Percentiles rank a stretch among this genome's conserved stretches.
Conservation (phyloP, 129 eudicot genomes). For the Ambrosia artemisiifolia region DNA sequence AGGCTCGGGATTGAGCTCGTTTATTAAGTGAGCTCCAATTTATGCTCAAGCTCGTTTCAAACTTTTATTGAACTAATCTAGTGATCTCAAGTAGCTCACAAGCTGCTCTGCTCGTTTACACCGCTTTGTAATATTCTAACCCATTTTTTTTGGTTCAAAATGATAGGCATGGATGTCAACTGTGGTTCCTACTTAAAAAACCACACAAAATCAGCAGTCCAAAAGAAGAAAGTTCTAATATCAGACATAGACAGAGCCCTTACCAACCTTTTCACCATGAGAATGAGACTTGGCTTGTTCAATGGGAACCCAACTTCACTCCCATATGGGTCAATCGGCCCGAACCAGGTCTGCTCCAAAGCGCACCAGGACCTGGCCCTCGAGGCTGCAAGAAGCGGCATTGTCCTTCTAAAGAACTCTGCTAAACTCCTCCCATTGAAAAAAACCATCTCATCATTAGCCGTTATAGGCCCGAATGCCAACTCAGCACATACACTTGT, state of each 20-base stretch:
- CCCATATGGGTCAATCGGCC: conserved; percentile 55
- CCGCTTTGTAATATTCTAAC: too few species aligned
- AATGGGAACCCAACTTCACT: conserved; percentile 56
- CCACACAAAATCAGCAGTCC: conserved; percentile 85
- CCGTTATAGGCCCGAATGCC: conserved; percentile 88
- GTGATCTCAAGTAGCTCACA: too few species aligned
- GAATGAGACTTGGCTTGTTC: conserved; percentile 87
- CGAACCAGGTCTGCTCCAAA: conserved; percentile 60
- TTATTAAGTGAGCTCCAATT: too few species aligned
- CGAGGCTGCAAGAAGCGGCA: conserved; percentile 84
- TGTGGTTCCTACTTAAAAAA: conserved; percentile 68
- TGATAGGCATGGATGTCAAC: conserved; percentile 85
- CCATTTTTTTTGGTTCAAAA: neutral
- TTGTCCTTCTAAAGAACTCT: conserved; percentile 79
- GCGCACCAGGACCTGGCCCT: conserved; percentile 76
- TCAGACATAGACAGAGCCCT: conserved; percentile 80
- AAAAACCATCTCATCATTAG: conserved; percentile 57
- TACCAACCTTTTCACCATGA: conserved; percentile 64
- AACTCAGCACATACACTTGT: conserved; percentile 52
- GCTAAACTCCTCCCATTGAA: conserved; percentile 75
- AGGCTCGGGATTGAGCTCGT: too few species aligned
- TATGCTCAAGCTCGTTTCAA: too few species aligned
- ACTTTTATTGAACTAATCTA: too few species aligned
- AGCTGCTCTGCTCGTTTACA: neutral
- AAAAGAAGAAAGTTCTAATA: conserved; percentile 53